Base-by-base conservation (phyloP, 306 rosid species). In the Canavalia gladiata region DNA sequence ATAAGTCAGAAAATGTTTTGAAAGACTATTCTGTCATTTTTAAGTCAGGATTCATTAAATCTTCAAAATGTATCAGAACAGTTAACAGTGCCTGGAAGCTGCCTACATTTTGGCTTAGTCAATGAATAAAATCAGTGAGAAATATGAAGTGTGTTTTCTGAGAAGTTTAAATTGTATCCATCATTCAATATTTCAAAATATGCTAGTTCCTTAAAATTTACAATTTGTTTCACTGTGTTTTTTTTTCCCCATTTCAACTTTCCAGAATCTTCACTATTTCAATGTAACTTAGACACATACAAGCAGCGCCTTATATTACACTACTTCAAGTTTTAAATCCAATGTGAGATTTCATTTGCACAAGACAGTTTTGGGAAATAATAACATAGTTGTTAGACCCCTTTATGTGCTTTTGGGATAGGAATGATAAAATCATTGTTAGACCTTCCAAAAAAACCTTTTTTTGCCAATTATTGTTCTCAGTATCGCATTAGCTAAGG, bases 71-170 rank as follows among this genome's bases (percentile, higher is more conserved):
- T 46, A 33, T 76, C n/a, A 46, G 25, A 59, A 31, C 47, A 74
- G 29, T 74, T 25, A 41, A 75, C 46, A 55, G 4, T 39, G 31
- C 55, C 37, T 39, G 66, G 52, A 56, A 56, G 54, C 29, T 74
- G 55, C 55, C 68, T 12, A 75, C 18, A 13, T 29, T 58, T 58
- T 46, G 35, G 34, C 46, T 30, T 37, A 52, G 43, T 30, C 9
- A 25, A 30, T 33, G 50, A 68, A 43, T 13, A 39, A 42, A 78
- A 55, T 42, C 73, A 76, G 54, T 51, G 35, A 49, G 82, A 41
- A 52, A 41, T 25, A 7, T 29, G 5, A 6, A 41, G 72, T 64
- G 46, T 46, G 46, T 25, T n/a, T 76, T 18, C 60, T 10, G 28
- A 28, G 42, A 46, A n/a, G 49, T 49, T 76, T 63, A 34, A 75